Conservation (phyloP, 208 protist genomes). For the Leptomonas pyrrhocoris region DNA sequence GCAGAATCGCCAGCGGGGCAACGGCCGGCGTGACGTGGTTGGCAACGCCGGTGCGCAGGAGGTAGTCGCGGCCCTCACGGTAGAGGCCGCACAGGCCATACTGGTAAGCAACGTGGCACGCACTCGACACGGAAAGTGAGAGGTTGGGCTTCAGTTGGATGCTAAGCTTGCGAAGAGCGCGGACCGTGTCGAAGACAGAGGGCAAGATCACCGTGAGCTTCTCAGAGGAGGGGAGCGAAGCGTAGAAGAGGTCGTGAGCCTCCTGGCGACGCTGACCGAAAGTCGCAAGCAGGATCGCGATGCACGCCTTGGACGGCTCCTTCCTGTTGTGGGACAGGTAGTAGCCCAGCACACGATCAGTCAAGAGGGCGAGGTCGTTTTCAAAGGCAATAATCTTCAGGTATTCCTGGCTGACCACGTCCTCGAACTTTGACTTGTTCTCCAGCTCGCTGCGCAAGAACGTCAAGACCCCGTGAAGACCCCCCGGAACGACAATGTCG, state of each 20-base stretch:
- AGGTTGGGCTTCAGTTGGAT: slow-evolving; percentile 31
- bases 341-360: slow-evolving; percentile 63
- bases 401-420: slow-evolving; percentile 47
- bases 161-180: slow-evolving; percentile 52
- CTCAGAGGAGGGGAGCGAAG: slow-evolving; percentile 25
- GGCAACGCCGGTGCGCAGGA: slow-evolving; percentile 64
- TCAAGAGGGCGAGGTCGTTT: slow-evolving; percentile 70
- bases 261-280: slow-evolving; percentile 68
- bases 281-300: slow-evolving; percentile 64
- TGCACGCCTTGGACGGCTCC: slow-evolving; percentile 47
- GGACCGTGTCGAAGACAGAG: slow-evolving; percentile 67
- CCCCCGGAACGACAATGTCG: slow-evolving; percentile 50
- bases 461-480: slow-evolving; percentile 52
- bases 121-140: slow-evolving; percentile 26
- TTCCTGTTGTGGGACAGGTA: slow-evolving; percentile 46
- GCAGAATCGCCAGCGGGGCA: slow-evolving; percentile 55
- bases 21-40: slow-evolving; percentile 36
- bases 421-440: slow-evolving; percentile 61
- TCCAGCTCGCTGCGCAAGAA: slow-evolving; percentile 56
- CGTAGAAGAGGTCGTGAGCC: slow-evolving; percentile 75
- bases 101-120: slow-evolving; percentile 81
- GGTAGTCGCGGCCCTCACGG: slow-evolving; percentile 70
- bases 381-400: slow-evolving; percentile 64
- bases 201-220: slow-evolving; percentile 45
- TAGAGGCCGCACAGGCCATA: slow-evolving; percentile 74